Percentiles rank a stretch among this genome's conserved stretches.
These are phyloP conservation scores for Boletus albobrunnescens DNA, from an alignment of 1,284 basidiomycete genomes.

Conservation along the genomic window DNA sequence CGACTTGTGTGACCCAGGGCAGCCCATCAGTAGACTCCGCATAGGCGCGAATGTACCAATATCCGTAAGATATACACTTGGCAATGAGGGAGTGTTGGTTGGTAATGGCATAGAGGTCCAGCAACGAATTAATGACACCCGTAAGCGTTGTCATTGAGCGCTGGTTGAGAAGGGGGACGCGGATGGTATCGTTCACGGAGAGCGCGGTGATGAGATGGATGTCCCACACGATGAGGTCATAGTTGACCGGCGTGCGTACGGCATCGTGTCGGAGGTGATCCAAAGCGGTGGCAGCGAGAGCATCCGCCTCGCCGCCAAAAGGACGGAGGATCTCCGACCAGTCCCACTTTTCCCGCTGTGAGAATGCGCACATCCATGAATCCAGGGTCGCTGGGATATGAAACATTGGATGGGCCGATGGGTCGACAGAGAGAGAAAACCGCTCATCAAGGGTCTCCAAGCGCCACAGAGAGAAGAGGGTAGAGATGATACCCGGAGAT, in stretches of 20 bases:
- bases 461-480: conserved; percentile 29
- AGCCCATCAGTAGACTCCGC: conserved; percentile 28
- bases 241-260: conserved; percentile 21
- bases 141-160: conserved; percentile 21
- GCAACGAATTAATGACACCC: conserved; percentile 16
- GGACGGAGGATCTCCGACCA: conserved; percentile 28
- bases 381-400: conserved; percentile 20
- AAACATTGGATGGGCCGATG: conserved; percentile 3
- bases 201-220: conserved; percentile 29
- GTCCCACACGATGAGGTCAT: conserved; percentile 31
- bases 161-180: conserved; percentile 24
- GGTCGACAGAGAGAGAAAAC: conserved; percentile 17
- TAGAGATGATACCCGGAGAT: conserved; percentile 21
- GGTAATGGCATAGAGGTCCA: conserved; percentile 6
- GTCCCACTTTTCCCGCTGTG: conserved; percentile 23
- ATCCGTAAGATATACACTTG: conserved; percentile 29
- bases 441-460: conserved; percentile 21
- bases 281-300: conserved; percentile 26
- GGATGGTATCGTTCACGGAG: conserved; percentile 28
- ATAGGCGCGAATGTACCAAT: conserved; percentile 32
- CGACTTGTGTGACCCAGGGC: conserved; percentile 24
- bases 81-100: conserved; percentile 16
- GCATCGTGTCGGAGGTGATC: conserved; percentile 25
- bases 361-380: conserved; percentile 29
- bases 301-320: conserved; percentile 19